Evolutionary conservation across 495 filamentous ascomycete species (phyloP).

Genomic region (Collariella sp.): DNA sequence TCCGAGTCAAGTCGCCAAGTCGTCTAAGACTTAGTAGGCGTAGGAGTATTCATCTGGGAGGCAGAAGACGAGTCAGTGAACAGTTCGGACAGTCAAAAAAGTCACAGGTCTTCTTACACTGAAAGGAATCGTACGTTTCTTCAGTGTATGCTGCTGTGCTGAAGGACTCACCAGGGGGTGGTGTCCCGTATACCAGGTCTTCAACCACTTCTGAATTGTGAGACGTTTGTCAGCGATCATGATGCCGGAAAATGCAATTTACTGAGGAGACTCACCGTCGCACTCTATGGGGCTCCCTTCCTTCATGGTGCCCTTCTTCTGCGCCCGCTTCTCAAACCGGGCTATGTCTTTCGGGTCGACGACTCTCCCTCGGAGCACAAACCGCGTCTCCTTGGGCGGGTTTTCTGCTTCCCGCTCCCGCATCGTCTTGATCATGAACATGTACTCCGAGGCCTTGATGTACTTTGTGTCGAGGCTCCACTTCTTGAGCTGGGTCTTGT

Average conservation of each 20-base stretch:
- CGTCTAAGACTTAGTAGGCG: neutral
- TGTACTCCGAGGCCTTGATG: slow-evolving; percentile 31
- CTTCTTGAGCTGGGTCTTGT: slow-evolving; percentile 34
- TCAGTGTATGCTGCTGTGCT: neutral
- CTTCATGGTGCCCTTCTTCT: slow-evolving; percentile 25
- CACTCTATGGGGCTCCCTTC: neutral
- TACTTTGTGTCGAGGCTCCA: slow-evolving; percentile 36
- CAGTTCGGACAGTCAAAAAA: neutral
- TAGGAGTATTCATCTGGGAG: neutral
- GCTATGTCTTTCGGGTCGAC: slow-evolving; percentile 31
- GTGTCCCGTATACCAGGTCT: slow-evolving; percentile 23
- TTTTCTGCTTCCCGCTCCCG: slow-evolving; percentile 19
- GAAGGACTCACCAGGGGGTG: slow-evolving; percentile 11
- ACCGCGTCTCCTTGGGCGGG: slow-evolving; percentile 26
- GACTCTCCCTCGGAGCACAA: slow-evolving; percentile 24
- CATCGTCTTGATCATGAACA: slow-evolving; percentile 32
- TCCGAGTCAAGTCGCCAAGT: too few relatives aligned
- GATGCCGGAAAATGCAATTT: neutral
- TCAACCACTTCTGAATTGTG: slow-evolving; percentile 17
- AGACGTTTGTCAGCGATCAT: neutral
- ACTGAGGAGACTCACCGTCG: neutral
- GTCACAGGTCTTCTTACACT: neutral
- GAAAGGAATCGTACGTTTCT: neutral
- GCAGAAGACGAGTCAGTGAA: neutral
- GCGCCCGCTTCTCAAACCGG: slow-evolving; percentile 29